Base-by-base conservation (phyloP, 139 green algal genomes). In the Closterium sp. region DNA sequence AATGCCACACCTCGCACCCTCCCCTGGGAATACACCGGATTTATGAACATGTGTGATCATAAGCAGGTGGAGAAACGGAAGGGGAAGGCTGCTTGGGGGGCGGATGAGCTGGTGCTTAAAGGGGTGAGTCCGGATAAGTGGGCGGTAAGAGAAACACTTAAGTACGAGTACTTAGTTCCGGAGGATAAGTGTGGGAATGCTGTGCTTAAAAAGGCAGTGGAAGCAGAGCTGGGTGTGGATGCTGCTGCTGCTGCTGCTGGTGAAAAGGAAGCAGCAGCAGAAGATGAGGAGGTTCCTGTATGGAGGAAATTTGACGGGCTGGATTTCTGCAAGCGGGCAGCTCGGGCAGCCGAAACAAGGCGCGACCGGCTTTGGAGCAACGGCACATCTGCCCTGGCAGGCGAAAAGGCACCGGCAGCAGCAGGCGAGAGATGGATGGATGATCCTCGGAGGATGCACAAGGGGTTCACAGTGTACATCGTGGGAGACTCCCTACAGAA, bases 1-100 rank as follows among this genome's bases (percentile, higher is more conserved):
- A 86, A 86, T 28, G 81, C 81, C n/a, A 86, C 81, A 23, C 81
- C 81, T 19, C 81, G 81, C 81, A 86, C n/a, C 25, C n/a, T 86
- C 2, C 81, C 81, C 81, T 86, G 81, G 81, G 81, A 86, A 86
- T 86, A 86, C 81, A 86, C 81, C 8, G 81, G 81, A 2, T 86
- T 34, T 33, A 86, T 33, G 81, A 86, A 86, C 81, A 32, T 86
- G 81, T 86, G 81, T 23, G 81, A 86, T 69, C 43, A 69, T 9
- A 69, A 69, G 10, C 43, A 69, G 43, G 43, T 69, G 43, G 43
- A 69, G 43, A 69, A 69, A 16, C 43, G 43, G 12, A 69, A 69
- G 43, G 43, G 43, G 43, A 69, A 69, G 23, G 43, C 43, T 12
- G 23, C 43, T 2, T 69, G 43, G 43, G 43, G 43, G 23, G 43